A percentile compares a stretch with the other conserved stretches of the same genome.
These are phyloP conservation scores for Aspergillus sclerotiicarbonarius DNA, from an alignment of 495 filamentous ascomycete species.

Conservation along the genomic window DNA sequence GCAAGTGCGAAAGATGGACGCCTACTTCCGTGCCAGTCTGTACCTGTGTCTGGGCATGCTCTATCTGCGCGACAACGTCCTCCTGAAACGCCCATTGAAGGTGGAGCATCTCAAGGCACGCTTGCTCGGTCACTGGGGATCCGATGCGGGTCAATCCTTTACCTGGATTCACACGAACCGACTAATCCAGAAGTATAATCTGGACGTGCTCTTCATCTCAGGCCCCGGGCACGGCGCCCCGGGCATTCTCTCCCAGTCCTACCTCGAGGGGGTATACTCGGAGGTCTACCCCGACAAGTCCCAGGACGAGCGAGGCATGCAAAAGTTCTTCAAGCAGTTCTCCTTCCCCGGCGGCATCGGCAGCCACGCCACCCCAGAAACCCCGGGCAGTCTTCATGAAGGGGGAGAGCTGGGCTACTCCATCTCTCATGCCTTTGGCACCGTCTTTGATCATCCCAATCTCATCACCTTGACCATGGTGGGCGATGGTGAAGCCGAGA, in stretches of 20 bases:
- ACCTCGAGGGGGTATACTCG: slow-evolving; percentile 70
- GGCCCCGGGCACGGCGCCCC: slow-evolving; percentile 74
- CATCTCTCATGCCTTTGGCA: slow-evolving; percentile 69
- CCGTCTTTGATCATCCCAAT: slow-evolving; percentile 67
- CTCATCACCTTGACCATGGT: slow-evolving; percentile 71
- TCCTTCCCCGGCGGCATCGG: slow-evolving; percentile 74
- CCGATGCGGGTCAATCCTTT: slow-evolving; percentile 70
- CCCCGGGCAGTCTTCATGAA: slow-evolving; percentile 69
- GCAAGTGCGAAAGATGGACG: slow-evolving; percentile 62
- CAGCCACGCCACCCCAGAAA: slow-evolving; percentile 71
- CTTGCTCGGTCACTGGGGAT: slow-evolving; percentile 71
- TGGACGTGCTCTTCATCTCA: slow-evolving; percentile 67
- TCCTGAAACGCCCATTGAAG: slow-evolving; percentile 61
- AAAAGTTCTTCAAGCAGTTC: slow-evolving; percentile 73
- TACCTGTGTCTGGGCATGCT: slow-evolving; percentile 76
- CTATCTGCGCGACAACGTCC: slow-evolving; percentile 65
- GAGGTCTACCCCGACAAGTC: slow-evolving; percentile 68
- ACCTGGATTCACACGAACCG: slow-evolving; percentile 77
- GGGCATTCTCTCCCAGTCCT: slow-evolving; percentile 66
- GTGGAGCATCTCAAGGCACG: slow-evolving; percentile 65
- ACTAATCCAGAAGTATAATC: slow-evolving; percentile 70
- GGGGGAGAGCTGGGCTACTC: slow-evolving; percentile 77
- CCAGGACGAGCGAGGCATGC: slow-evolving; percentile 62
- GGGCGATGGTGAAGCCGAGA: slow-evolving; percentile 73
- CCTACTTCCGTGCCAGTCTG: slow-evolving; percentile 67